Conservation (phyloP, 768 basidiomycete species). For the Podaxis sp. region DNA sequence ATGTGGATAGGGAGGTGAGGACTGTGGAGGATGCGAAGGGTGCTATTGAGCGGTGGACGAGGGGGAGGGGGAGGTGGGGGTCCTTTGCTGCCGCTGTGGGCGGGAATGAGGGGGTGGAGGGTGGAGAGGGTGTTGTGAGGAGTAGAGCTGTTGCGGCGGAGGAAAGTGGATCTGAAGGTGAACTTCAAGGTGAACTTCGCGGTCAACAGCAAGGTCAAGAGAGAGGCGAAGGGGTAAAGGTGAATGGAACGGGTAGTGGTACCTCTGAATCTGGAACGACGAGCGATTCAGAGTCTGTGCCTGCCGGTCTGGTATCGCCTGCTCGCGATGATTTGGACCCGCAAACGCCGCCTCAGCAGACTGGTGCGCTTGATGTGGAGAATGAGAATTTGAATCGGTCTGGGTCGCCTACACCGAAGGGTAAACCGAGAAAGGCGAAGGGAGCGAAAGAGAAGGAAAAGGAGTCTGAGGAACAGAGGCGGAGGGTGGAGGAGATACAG, state of each 20-base stretch:
- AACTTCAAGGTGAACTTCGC: background rate
- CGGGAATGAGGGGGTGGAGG: background rate
- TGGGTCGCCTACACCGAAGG: constrained; percentile 13
- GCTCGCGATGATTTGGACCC: background rate
- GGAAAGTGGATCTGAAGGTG: constrained; percentile 1
- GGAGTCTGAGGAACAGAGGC: constrained; percentile 2
- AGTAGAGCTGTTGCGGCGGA: background rate
- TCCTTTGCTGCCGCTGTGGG: background rate
- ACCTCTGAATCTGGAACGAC: background rate
- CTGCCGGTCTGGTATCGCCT: constrained; percentile 5
- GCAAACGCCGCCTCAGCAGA: constrained; percentile 9
- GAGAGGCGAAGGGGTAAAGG: background rate
- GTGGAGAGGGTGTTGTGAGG: background rate
- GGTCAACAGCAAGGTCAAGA: background rate
- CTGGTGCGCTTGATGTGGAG: background rate
- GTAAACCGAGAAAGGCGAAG: background rate
- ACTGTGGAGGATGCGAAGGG: constrained; percentile 6
- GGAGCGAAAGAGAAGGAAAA: background rate
- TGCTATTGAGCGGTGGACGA: constrained; percentile 2
- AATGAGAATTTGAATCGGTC: constrained; percentile 3
- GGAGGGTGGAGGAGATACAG: background rate
- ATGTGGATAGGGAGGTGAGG: background rate
- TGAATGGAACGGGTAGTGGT: background rate
- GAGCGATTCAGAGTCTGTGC: background rate
- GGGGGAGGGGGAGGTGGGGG: background rate